These are phyloP conservation scores for Nemania bipapillata DNA, from an alignment of 2,329 filamentous ascomycete species.

Conservation along the genomic window DNA sequence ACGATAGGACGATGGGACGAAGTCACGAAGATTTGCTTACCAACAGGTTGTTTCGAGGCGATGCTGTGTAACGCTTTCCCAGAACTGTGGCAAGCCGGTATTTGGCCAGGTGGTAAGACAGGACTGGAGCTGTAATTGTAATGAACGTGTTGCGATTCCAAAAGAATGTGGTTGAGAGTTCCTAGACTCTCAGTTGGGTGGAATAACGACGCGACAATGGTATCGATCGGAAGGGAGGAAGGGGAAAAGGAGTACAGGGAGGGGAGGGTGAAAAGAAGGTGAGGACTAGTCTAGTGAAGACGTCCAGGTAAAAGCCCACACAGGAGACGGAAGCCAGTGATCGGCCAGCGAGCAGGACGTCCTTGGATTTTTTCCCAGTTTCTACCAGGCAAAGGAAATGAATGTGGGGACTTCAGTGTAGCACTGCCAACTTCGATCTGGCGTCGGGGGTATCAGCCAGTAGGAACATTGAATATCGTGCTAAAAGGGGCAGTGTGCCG, in stretches of 20 bases:
- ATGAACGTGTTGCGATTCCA: slow-evolving; percentile 52
- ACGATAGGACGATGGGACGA: too few species aligned
- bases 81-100: not conserved
- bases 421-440: slow-evolving; percentile 34
- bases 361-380: slow-evolving; percentile 7
- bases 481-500: slow-evolving; percentile 32
- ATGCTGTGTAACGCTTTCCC: slow-evolving; percentile 13
- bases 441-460: slow-evolving; percentile 34
- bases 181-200: slow-evolving; percentile 63
- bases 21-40: slow-evolving; percentile 25
- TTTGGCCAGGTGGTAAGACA: slow-evolving; percentile 16
- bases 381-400: slow-evolving; percentile 37
- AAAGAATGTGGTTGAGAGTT: slow-evolving; percentile 69
- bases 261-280: slow-evolving; percentile 32
- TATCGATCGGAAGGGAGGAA: slow-evolving; percentile 33
- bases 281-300: slow-evolving; percentile 22
- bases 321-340: slow-evolving; percentile 25
- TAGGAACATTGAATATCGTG: slow-evolving; percentile 15
- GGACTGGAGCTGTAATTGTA: slow-evolving; percentile 24
- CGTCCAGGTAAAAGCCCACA: slow-evolving; percentile 8
- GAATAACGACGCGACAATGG: slow-evolving; percentile 53
- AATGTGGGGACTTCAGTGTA: slow-evolving; percentile 29
- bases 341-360: slow-evolving; percentile 25
- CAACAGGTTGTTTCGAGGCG: not conserved
- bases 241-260: slow-evolving; percentile 41